phyloP scores from a whole-genome alignment of 2,329 filamentous ascomycete genomes.

The Xylaria sp. region DNA sequence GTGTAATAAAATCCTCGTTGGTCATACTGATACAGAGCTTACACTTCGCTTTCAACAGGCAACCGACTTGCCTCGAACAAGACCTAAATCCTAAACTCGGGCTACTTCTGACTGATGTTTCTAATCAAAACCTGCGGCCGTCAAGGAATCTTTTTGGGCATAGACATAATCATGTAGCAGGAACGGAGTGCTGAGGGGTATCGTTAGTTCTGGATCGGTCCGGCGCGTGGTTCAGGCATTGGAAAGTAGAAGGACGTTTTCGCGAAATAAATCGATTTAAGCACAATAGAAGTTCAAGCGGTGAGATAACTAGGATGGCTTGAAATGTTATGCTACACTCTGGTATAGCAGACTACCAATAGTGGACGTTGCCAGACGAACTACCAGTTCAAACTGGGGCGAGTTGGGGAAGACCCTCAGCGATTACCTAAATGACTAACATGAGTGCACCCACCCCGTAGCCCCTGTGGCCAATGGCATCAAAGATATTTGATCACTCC shows the following conservation, averaged over 20 bases:
- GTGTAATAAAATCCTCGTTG: not conserved
- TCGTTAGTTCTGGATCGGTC: not conserved
- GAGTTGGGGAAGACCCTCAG: constrained; percentile 15
- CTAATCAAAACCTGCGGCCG: too few relatives aligned
- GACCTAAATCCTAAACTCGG: too few relatives aligned
- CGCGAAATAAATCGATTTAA: not conserved
- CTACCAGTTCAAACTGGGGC: constrained; percentile 5
- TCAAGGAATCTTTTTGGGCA: not conserved
- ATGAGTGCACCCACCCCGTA: not conserved
- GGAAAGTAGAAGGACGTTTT: not conserved
- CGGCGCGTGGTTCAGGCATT: not conserved
- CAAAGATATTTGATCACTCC: constrained; percentile 35
- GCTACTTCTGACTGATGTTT: not conserved
- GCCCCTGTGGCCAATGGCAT: constrained; percentile 44
- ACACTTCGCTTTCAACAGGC: constrained; percentile 2
- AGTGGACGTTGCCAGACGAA: too few relatives aligned
- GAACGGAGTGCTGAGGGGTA: not conserved
- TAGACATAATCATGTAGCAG: not conserved
- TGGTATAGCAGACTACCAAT: not conserved
- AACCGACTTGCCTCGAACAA: not conserved
- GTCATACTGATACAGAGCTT: not conserved
- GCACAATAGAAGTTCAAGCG: not conserved
- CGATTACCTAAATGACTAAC: constrained; percentile 4
- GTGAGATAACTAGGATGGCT: not conserved
- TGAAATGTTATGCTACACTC: not conserved